A percentile compares a stretch with the other conserved stretches of the same genome.
Evolutionary conservation across 2,329 filamentous ascomycete species (phyloP).

Genomic region (Colletotrichum trifolii): DNA sequence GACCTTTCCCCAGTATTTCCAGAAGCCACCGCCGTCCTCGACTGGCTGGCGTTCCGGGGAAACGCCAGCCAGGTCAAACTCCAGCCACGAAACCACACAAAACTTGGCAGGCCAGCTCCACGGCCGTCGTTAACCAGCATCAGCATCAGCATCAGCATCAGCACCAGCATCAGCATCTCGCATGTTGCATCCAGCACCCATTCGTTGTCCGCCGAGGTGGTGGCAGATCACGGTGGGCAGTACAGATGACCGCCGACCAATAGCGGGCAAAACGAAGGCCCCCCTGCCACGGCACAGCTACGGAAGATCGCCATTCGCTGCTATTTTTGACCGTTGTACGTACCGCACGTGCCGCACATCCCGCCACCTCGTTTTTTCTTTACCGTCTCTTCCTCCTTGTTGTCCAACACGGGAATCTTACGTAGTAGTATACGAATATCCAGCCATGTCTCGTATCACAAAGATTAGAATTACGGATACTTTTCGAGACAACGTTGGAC

Average conservation of each 20-base stretch:
- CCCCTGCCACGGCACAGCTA: not conserved
- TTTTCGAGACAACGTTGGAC: no score
- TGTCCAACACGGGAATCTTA: no score
- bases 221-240: not conserved
- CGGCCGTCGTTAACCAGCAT: not conserved
- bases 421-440: no score
- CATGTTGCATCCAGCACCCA: not conserved
- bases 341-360: not conserved
- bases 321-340: constrained; percentile 12
- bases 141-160: not conserved
- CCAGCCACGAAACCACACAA: constrained; percentile 3
- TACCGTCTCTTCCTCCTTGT: not conserved
- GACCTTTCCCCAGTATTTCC: not conserved
- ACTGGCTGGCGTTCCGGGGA: not conserved
- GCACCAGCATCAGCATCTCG: not conserved
- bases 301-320: constrained; percentile 6
- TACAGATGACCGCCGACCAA: no score
- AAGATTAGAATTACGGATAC: no score
- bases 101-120: not conserved
- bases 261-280: no score
- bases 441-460: no score
- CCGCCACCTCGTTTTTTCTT: not conserved
- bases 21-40: not conserved
- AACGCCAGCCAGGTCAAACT: not conserved
- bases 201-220: not conserved